Base-by-base conservation (phyloP, 1,284 basidiomycete species). In the Cutaneotrichosporon daszewskae region DNA sequence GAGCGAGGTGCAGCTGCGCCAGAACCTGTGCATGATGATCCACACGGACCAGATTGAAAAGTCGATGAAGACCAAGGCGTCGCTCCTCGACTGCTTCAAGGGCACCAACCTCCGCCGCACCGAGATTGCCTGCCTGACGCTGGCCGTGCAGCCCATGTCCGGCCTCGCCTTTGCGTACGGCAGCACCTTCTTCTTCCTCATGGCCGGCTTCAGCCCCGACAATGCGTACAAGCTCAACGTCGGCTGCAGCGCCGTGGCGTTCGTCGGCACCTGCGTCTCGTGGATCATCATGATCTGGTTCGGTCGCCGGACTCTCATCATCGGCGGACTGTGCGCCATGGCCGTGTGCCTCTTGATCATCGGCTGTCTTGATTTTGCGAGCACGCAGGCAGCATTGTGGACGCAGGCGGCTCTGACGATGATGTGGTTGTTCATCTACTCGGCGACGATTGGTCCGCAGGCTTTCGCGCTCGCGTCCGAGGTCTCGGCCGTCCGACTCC, bases 251-350 rank as follows among this genome's bases (percentile, higher is more conserved):
- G 58, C 57, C 9, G 51, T 69, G 38, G 58, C 58, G 24, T 36
- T 62, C 20, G 43, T 61, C 38, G 68, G 68, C n/a, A 63, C 61
- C 2, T 45, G 58, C 37, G 37, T 53, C 3, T 36, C 39, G 10
- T 39, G 36, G 32, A 19, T 32, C 46, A 54, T 71, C 35, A 66
- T 75, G 55, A 47, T 45, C 16, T 48, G 52, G 27, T 35, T 67
- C 34, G 71, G 72, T 24, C 64, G 74, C 32, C 64, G 72, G 14
- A 60, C 65, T 2, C 54, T 76, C 24, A 76, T 75, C 62, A 62
- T 73, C 54, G 55, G 47, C 48, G 57, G 44, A 31, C 37, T 35
- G 25, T n/a, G 18, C 10, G 26, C 14, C 12, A 19, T 29, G 8
- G 33, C 34, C 10, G 13, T 19, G 18, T 43, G 35, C 24, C 32